Evolutionary conservation across 495 filamentous ascomycete species (phyloP).

Genomic region (Rhypophila decipiens): DNA sequence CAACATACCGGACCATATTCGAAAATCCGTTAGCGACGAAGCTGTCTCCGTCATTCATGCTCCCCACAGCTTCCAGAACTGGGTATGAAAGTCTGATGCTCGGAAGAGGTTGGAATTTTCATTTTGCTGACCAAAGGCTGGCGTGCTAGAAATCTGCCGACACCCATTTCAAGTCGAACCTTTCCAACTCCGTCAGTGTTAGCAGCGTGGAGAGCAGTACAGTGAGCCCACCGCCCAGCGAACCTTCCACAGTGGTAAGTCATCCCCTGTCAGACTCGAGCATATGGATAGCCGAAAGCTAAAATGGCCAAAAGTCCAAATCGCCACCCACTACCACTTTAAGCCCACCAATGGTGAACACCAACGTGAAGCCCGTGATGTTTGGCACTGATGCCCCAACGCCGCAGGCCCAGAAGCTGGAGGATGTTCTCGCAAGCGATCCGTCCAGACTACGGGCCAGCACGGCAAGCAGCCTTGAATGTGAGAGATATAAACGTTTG

Average conservation of each 20-base stretch:
- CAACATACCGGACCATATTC: conserved; percentile 47
- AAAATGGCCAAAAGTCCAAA: conserved; percentile 17
- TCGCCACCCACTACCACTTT: conserved; percentile 27
- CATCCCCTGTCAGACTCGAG: conserved; percentile 2
- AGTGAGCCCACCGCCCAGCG: conserved; percentile 26
- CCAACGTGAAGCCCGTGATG: conserved; percentile 56
- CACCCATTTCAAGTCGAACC: conserved; percentile 14
- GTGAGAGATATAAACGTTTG: conserved; percentile 42
- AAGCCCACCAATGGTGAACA: conserved; percentile 61
- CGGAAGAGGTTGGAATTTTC: too few species aligned
- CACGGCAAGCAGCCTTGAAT: conserved; percentile 63
- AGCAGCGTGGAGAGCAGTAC: conserved; percentile 18
- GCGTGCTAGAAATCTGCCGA: conserved; percentile 31
- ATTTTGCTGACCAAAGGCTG: too few species aligned
- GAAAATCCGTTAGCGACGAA: conserved; percentile 58
- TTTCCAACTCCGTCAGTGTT: conserved; percentile 15
- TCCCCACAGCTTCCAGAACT: conserved; percentile 68
- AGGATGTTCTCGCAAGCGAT: conserved; percentile 48
- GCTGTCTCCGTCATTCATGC: conserved; percentile 84
- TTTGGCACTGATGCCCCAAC: conserved; percentile 66
- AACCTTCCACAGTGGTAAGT: conserved; percentile 25
- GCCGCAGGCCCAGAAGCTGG: conserved; percentile 74
- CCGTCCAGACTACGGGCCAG: conserved; percentile 36
- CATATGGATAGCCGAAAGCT: not conserved
- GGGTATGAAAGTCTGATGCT: conserved; percentile 49